Conservation (phyloP, 2,329 filamentous ascomycete genomes). For the Verticillium isaacii region DNA sequence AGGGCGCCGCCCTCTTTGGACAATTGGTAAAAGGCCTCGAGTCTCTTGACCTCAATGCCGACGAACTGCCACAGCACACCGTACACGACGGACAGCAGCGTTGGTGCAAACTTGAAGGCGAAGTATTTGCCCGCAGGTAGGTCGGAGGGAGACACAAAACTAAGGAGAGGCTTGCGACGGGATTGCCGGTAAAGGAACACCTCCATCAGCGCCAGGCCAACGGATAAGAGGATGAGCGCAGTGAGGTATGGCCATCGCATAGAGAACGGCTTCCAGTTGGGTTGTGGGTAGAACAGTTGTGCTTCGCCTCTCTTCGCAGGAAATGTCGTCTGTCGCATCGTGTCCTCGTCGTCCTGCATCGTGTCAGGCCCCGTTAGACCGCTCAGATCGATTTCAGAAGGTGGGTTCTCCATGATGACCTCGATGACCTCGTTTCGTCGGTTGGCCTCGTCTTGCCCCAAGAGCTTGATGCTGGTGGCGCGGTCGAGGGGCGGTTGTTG, state of each 20-base stretch:
- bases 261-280: constrained; percentile 62
- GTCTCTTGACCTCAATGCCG: constrained; percentile 61
- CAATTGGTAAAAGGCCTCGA: constrained; percentile 63
- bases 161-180: constrained; percentile 35
- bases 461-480: constrained; percentile 37
- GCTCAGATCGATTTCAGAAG: constrained; percentile 44
- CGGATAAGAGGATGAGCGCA: constrained; percentile 47
- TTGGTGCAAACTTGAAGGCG: constrained; percentile 59
- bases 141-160: constrained; percentile 44
- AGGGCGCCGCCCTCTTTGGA: constrained; percentile 55
- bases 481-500: constrained; percentile 17
- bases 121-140: constrained; percentile 52
- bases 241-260: constrained; percentile 60
- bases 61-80: constrained; percentile 63
- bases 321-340: constrained; percentile 31
- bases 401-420: constrained; percentile 44
- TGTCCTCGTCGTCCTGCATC: constrained; percentile 17
- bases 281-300: constrained; percentile 52
- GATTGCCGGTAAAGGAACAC: constrained; percentile 53
- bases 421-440: constrained; percentile 55
- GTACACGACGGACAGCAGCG: constrained; percentile 55
- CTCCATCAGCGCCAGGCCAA: constrained; percentile 44
- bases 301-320: constrained; percentile 33
- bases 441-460: constrained; percentile 56
- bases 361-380: constrained; percentile 39